Conservation (phyloP, 2,329 filamentous ascomycete species). For the Lithohypha guttulata region DNA sequence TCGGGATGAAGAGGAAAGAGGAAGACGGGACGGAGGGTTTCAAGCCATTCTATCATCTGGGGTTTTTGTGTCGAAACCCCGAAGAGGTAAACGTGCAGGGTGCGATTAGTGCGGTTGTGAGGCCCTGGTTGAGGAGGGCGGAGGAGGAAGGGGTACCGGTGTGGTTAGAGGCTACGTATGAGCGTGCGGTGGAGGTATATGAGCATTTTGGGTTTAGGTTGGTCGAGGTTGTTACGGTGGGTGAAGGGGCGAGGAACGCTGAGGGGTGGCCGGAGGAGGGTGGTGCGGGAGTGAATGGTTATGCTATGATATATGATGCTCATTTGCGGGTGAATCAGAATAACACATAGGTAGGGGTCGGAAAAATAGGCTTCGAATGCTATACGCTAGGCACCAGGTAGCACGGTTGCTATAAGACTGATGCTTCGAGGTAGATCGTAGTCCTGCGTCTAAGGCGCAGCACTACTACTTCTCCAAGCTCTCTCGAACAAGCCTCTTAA, state of each 20-base stretch:
- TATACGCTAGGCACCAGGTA: too few relatives aligned
- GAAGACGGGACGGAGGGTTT: slow-evolving; percentile 5
- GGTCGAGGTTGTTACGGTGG: slow-evolving; percentile 10
- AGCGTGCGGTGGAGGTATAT: slow-evolving; percentile 18
- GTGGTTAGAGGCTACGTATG: slow-evolving; percentile 18
- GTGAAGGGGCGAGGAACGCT: not conserved
- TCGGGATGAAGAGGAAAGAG: slow-evolving; percentile 6
- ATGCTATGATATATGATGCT: slow-evolving; percentile 7
- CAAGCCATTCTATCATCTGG: slow-evolving; percentile 18
- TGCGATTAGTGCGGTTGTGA: slow-evolving; percentile 17
- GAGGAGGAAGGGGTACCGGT: slow-evolving; percentile 16
- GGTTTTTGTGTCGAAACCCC: slow-evolving; percentile 18
- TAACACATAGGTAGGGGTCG: too few relatives aligned
- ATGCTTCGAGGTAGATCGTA: too few relatives aligned
- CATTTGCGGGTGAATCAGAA: too few relatives aligned
- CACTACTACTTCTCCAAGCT: too few relatives aligned
- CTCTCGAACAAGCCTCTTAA: slow-evolving; percentile 57
- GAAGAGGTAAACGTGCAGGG: slow-evolving; percentile 11
- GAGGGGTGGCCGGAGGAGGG: slow-evolving; percentile 4
- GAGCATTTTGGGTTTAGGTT: slow-evolving; percentile 15
- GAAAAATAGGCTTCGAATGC: too few relatives aligned
- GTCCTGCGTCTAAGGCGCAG: too few relatives aligned
- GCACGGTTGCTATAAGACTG: too few relatives aligned
- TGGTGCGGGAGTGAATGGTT: slow-evolving; percentile 1
- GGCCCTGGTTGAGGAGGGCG: slow-evolving; percentile 17